Conservation (phyloP, 768 basidiomycete genomes). For the Trametes cingulata region DNA sequence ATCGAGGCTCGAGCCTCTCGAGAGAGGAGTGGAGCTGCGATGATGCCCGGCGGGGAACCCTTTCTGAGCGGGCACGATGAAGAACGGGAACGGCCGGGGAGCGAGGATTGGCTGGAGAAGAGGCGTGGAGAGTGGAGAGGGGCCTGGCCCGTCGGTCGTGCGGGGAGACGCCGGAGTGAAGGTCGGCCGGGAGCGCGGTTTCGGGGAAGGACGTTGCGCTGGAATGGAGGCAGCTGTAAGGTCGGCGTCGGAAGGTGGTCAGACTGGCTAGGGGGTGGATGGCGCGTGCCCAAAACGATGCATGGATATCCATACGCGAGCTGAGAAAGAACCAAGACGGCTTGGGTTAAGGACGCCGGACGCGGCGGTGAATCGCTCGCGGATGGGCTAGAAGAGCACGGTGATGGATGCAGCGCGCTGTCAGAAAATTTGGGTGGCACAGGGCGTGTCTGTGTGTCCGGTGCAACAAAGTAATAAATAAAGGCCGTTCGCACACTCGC, state of each 20-base stretch:
- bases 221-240: background rate
- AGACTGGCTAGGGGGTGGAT: too few relatives aligned
- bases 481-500: too few relatives aligned
- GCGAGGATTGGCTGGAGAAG: slow-evolving; percentile 5
- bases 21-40: slow-evolving; percentile 1
- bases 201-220: background rate
- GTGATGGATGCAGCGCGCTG: background rate
- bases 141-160: slow-evolving; percentile 6
- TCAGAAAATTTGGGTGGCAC: slow-evolving; percentile 15
- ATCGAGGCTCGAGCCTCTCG: too few relatives aligned
- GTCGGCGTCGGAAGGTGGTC: background rate
- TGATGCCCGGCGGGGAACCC: background rate
- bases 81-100: background rate
- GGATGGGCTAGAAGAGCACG: background rate
- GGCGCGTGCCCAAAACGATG: too few relatives aligned
- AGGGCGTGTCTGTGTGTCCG: background rate
- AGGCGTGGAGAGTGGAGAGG: background rate
- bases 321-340: background rate
- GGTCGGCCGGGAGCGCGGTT: background rate
- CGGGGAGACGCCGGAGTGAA: background rate
- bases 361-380: background rate
- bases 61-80: background rate
- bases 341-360: background rate
- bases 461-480: too few relatives aligned
- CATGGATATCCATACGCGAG: background rate